Evolutionary conservation across 768 basidiomycete genomes (phyloP), one percentile per base, ranked within the genome.

Genomic region (Tylopilus balloui): DNA sequence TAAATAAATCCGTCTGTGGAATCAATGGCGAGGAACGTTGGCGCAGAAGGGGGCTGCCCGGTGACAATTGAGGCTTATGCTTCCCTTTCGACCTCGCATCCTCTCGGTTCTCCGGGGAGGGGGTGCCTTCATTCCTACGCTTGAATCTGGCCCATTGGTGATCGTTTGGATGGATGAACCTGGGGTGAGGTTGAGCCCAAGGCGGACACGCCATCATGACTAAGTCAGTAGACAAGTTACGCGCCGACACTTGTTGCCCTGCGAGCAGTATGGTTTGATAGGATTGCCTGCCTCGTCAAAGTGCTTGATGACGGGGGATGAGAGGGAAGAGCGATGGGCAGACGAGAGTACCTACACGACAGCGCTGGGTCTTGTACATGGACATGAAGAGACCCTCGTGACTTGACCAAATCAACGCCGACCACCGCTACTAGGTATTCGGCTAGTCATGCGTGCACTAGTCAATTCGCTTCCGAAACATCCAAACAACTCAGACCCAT

Each of bases 141-240:
- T 42, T 66, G 19, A 55, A 49, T 39, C 54, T 60, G 20, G 45
- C 32, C 72, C 78, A 79, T 39, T 74, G 69, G 27, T 67, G 50
- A 58, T 80, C 79, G 39, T 58, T 65, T 25, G 78, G 78, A 52
- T 80, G 78, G 31, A 79, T 69, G 53, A 77, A 80, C 24, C 79
- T 71, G 51, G 46, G 53, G 13, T 45, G 25, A 20, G 35, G 48
- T 45, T 53, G 45, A 49, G 50, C 46, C 14, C 39, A 25, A 41
- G 31, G 37, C 28, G 43, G 11, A 54, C 27, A 44, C 6, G 38
- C 53, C 21, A 43, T 55, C 47, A 31, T 31, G 42, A 42, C 42
- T 39, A 38, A n/a, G 53, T 29, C 29, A 34, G 40, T 43, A 27
- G 42, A 57, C 47, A 17, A 29, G 39, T 41, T 46, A 65, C 73